Evolutionary conservation across 2,329 filamentous ascomycete species (phyloP).

Genomic region (Penicillium sp.): DNA sequence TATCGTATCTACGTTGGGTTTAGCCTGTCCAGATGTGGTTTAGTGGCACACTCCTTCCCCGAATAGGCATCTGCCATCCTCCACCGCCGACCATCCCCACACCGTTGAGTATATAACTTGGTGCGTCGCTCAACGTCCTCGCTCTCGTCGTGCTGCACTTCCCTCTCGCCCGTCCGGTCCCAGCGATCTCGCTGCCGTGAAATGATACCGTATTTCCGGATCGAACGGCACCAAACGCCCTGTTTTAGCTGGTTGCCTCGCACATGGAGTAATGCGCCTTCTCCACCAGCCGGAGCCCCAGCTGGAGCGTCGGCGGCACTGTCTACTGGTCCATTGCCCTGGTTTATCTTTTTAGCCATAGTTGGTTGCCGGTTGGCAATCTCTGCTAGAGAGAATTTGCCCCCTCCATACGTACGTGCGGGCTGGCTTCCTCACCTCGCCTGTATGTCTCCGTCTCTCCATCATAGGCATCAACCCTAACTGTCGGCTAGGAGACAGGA

Average conservation of each 20-base stretch:
- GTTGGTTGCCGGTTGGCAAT: background rate
- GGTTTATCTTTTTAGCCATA: background rate
- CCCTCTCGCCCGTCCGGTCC: background rate
- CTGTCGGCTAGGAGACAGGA: background rate
- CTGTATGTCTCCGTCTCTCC: background rate
- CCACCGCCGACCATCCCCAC: background rate
- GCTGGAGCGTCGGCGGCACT: background rate
- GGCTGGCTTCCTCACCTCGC: background rate
- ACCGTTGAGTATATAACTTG: background rate
- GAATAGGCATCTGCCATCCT: background rate
- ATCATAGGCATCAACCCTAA: background rate
- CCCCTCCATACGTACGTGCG: background rate
- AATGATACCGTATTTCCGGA: slow-evolving; percentile 1
- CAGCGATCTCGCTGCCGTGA: background rate
- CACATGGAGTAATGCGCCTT: background rate
- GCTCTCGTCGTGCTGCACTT: background rate
- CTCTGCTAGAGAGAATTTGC: background rate
- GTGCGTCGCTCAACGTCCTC: background rate
- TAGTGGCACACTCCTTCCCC: background rate
- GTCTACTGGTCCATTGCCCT: background rate
- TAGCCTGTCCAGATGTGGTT: background rate
- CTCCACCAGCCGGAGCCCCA: background rate
- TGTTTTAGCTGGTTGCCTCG: background rate
- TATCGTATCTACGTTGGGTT: background rate
- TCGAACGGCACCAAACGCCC: background rate